Evolutionary conservation across 805 yeast genomes (phyloP).

Genomic region (Candida peoriensis): DNA sequence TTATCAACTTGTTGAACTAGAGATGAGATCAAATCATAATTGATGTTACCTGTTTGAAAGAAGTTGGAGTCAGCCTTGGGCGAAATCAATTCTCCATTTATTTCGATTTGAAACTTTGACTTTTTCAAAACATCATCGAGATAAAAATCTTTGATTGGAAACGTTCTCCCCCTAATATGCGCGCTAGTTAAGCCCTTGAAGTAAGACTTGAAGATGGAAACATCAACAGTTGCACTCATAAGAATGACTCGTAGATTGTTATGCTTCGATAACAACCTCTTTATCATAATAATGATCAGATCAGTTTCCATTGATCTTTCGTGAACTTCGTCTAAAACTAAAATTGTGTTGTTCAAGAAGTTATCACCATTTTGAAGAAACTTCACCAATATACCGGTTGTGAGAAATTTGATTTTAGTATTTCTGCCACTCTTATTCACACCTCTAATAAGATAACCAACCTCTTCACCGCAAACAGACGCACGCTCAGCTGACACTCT

Average conservation of each 20-base stretch:
- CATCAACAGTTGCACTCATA: constrained; percentile 93
- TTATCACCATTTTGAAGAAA: constrained; percentile 57
- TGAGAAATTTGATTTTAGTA: constrained; percentile 81
- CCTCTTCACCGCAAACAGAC: constrained; percentile 58
- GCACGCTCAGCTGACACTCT: constrained; percentile 82
- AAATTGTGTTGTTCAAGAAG: constrained; percentile 50
- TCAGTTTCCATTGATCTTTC: constrained; percentile 92
- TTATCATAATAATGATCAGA: constrained; percentile 71
- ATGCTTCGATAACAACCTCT: constrained; percentile 43
- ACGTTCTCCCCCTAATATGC: constrained; percentile 90
- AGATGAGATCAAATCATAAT: constrained; percentile 64
- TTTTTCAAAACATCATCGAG: constrained; percentile 59
- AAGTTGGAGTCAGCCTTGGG: constrained; percentile 65
- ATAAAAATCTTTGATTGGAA: constrained; percentile 77
- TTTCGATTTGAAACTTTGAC: constrained; percentile 50
- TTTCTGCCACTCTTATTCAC: constrained; percentile 57
- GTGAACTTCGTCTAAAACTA: constrained; percentile 94
- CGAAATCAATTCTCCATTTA: constrained; percentile 36
- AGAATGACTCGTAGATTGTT: constrained; percentile 62
- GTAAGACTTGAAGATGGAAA: constrained; percentile 58
- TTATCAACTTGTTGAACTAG: constrained; percentile 50
- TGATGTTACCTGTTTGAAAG: constrained; percentile 62
- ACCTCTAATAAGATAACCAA: constrained; percentile 89
- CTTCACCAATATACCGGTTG: constrained; percentile 87
- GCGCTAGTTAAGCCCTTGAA: constrained; percentile 58